These are phyloP conservation scores for Cocos nucifera DNA, from an alignment of 176 grass and related monocot genomes.

Conservation along the genomic window DNA sequence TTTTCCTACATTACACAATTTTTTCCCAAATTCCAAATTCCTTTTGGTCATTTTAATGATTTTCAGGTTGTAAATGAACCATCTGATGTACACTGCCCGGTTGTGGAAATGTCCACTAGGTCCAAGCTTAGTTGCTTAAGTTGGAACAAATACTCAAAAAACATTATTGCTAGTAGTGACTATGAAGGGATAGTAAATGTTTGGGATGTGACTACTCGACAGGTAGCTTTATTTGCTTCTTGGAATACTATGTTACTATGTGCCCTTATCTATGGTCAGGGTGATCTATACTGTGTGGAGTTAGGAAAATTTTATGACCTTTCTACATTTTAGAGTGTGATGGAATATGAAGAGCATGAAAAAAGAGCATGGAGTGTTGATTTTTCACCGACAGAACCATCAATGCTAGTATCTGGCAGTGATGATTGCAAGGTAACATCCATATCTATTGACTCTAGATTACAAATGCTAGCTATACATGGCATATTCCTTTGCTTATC, in stretches of 20 bases:
- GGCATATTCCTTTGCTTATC: too few relatives aligned
- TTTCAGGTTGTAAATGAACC: constrained; percentile 84
- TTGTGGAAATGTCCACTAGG: constrained; percentile 93
- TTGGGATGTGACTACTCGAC: constrained; percentile 90
- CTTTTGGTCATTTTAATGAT: too few relatives aligned
- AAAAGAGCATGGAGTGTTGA: constrained; percentile 99
- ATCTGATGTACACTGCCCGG: constrained; percentile 83
- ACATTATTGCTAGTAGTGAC: constrained; percentile 99
- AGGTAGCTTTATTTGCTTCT: constrained; percentile 38
- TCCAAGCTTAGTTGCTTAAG: constrained; percentile 99
- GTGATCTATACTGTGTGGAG: constrained; percentile 1
- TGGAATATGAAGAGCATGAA: constrained; percentile 99
- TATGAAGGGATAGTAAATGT: constrained; percentile 99
- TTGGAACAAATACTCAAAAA: constrained; percentile 99
- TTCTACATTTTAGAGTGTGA: constrained; percentile 56
- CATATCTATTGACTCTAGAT: too few relatives aligned
- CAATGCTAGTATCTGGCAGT: constrained; percentile 93
- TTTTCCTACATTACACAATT: too few relatives aligned
- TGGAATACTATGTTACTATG: background rate
- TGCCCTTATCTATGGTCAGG: constrained; percentile 7
- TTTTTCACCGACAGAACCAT: constrained; percentile 88
- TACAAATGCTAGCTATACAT: too few relatives aligned
- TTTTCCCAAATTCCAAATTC: background rate
- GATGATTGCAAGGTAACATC: constrained; percentile 97
- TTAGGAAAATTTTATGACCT: constrained; percentile 13